Evolutionary conservation across 306 rosid species (phyloP).

Genomic region (Begonia fuchsioides): DNA sequence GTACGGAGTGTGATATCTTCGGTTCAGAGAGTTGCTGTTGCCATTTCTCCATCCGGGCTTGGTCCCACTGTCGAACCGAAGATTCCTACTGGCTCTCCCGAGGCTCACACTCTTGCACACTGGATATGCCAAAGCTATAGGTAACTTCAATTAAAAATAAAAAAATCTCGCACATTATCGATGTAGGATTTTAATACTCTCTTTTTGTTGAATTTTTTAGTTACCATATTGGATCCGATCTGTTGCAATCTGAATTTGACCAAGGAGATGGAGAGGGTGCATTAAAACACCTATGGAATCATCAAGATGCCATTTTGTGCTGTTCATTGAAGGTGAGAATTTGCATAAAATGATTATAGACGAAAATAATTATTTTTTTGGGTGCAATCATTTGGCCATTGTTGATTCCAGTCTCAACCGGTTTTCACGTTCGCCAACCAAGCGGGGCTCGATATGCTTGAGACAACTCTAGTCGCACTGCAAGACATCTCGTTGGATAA

Average conservation of each 20-base stretch:
- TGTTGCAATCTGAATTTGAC: conserved; percentile 47
- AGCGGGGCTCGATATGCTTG: conserved; percentile 95
- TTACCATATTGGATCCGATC: conserved; percentile 51
- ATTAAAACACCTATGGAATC: conserved; percentile 77
- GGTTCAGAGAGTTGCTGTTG: conserved; percentile 92
- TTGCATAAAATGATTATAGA: too few species aligned
- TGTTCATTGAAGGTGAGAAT: conserved; percentile 60
- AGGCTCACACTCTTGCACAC: conserved; percentile 69
- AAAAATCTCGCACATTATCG: too few species aligned
- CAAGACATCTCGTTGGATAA: conserved; percentile 92
- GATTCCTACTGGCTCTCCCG: conserved; percentile 73
- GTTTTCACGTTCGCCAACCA: conserved; percentile 88
- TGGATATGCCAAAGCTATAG: conserved; percentile 95
- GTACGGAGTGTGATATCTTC: conserved; percentile 79
- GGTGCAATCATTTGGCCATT: not conserved
- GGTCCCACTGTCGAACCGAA: conserved; percentile 53
- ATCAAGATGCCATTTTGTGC: conserved; percentile 83
- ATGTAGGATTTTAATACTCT: not conserved
- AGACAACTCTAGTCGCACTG: conserved; percentile 77
- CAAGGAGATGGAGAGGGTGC: conserved; percentile 44
- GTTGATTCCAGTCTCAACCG: conserved; percentile 43
- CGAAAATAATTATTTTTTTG: too few species aligned
- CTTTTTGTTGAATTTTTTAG: conserved; percentile 16
- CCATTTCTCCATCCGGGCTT: conserved; percentile 76
- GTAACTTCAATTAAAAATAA: conserved; percentile 14